phyloP scores from a whole-genome alignment of 371 early-diverging fungal genomes.

The Mortierella sp. region DNA sequence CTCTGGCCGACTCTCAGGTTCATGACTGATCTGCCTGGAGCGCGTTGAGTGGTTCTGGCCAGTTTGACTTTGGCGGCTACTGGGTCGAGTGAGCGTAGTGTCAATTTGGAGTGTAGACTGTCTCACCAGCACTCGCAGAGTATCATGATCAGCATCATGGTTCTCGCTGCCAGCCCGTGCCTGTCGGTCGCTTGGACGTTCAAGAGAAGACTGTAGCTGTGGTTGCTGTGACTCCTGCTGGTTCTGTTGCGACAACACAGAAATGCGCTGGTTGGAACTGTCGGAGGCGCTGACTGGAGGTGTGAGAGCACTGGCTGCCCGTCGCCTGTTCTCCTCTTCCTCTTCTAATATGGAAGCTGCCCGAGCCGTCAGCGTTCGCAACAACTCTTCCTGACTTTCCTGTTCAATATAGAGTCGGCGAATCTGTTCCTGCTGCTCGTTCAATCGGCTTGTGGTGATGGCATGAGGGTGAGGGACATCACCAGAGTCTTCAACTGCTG shows the following conservation, averaged over 20 bases:
- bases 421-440: constrained; percentile 45
- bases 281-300: constrained; percentile 9
- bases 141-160: neutral
- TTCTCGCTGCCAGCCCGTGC: neutral
- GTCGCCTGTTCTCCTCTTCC: constrained; percentile 21
- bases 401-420: constrained; percentile 43
- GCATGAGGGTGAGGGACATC: constrained; percentile 13
- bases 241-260: neutral
- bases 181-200: neutral
- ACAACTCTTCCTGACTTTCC: constrained; percentile 45
- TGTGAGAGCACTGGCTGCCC: neutral
- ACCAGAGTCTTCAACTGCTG: neutral
- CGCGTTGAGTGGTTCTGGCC: constrained; percentile 3
- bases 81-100: constrained; percentile 29
- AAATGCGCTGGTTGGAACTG: neutral
- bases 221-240: neutral
- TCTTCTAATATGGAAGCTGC: constrained; percentile 39
- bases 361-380: constrained; percentile 39
- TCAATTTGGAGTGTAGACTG: constrained; percentile 46
- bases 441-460: constrained; percentile 8
- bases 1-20: constrained; percentile 5
- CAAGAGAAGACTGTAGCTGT: neutral
- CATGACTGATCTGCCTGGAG: constrained; percentile 22
- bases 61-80: constrained; percentile 16
- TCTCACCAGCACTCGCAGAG: constrained; percentile 3